These are phyloP conservation scores for Silybum marianum DNA, from an alignment of 129 eudicot species.

Conservation along the genomic window DNA sequence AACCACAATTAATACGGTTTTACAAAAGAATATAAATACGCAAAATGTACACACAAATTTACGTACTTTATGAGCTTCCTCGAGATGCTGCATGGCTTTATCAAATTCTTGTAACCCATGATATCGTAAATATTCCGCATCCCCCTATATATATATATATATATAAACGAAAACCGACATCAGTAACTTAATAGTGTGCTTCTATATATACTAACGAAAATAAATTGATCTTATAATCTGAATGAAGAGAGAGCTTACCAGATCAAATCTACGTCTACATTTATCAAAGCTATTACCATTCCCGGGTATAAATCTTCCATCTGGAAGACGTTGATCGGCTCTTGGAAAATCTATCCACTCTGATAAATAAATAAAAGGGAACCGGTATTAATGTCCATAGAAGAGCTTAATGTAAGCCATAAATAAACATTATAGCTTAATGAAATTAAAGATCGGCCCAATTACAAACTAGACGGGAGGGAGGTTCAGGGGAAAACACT, in stretches of 20 bases:
- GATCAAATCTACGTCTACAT: constrained; percentile 94
- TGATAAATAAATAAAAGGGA: constrained; percentile 30
- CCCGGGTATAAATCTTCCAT: constrained; percentile 75
- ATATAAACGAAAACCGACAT: constrained; percentile 5
- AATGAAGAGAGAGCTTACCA: constrained; percentile 45
- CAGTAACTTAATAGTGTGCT: background rate
- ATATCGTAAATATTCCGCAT: constrained; percentile 87
- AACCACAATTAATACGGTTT: constrained; percentile 8
- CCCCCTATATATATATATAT: constrained; percentile 66
- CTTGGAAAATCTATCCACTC: constrained; percentile 99
- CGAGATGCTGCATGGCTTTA: constrained; percentile 96
- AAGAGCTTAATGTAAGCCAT: background rate
- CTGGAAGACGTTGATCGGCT: constrained; percentile 80
- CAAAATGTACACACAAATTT: constrained; percentile 1
- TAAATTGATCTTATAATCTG: background rate
- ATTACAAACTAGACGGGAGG: too few relatives aligned
- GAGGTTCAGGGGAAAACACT: too few relatives aligned
- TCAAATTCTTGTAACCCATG: constrained; percentile 96
- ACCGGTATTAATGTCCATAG: background rate
- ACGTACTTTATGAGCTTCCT: constrained; percentile 82
- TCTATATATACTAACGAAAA: too few relatives aligned
- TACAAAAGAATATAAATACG: background rate
- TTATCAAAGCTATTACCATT: constrained; percentile 85
- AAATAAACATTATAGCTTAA: background rate
- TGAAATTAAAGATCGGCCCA: background rate